These are phyloP conservation scores for Tolypocladium album DNA, from an alignment of 2,329 filamentous ascomycete species.

Conservation along the genomic window DNA sequence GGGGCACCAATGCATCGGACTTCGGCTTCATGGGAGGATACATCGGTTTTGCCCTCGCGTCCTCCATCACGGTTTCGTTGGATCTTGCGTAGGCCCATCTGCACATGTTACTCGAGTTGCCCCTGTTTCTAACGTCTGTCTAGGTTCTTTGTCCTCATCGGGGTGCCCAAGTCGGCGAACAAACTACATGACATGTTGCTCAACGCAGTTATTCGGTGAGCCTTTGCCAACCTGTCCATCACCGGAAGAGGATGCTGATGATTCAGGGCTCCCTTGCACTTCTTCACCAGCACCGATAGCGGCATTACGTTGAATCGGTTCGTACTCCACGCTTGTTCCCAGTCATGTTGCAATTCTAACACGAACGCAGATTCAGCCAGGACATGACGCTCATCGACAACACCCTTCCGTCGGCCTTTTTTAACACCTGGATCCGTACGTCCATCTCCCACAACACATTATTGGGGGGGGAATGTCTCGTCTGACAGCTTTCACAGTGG, in stretches of 20 bases:
- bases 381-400: not conserved
- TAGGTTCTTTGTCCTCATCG: not conserved
- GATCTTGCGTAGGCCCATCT: not conserved
- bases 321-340: not conserved
- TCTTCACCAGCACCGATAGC: not conserved
- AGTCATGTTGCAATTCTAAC: not conserved
- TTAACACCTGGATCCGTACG: not conserved
- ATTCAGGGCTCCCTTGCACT: not conserved
- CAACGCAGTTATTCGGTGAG: not conserved
- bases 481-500: not conserved
- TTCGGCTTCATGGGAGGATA: not conserved
- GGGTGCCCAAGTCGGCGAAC: not conserved
- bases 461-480: too few species aligned
- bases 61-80: not conserved
- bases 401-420: not conserved
- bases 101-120: not conserved
- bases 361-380: not conserved
- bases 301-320: not conserved
- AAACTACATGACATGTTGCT: not conserved
- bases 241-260: not conserved
- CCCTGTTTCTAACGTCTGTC: not conserved
- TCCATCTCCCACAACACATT: too few species aligned
- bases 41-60: not conserved
- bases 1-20: not conserved
- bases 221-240: not conserved